phyloP scores from a whole-genome alignment of 345 rosid species.

The Carallia pectinifolia region DNA sequence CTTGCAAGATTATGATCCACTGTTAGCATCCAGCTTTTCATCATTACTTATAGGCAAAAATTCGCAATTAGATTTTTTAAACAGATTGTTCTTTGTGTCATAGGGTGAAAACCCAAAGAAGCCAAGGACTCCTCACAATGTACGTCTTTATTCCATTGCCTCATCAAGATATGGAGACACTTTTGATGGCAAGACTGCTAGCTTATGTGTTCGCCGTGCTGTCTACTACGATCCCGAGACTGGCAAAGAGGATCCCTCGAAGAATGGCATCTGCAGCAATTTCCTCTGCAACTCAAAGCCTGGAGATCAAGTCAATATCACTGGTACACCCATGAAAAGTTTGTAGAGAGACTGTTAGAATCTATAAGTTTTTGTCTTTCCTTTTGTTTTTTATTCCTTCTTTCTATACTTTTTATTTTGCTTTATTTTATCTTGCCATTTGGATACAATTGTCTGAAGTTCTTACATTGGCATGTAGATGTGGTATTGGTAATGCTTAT shows the following conservation, averaged over 20 bases:
- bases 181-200: constrained; percentile 87
- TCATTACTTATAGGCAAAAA: no score
- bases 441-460: no score
- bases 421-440: no score
- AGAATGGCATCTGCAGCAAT: constrained; percentile 89
- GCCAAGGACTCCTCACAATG: constrained; percentile 81
- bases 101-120: constrained; percentile 99
- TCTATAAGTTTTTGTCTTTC: neutral
- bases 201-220: constrained; percentile 96
- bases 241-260: constrained; percentile 89
- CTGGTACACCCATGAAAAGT: constrained; percentile 47
- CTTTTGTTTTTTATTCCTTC: neutral
- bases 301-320: constrained; percentile 82
- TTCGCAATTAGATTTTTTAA: neutral
- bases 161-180: constrained; percentile 91
- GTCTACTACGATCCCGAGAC: constrained; percentile 89
- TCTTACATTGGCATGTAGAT: no score
- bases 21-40: neutral
- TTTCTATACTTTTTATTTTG: neutral
- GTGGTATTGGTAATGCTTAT: no score
- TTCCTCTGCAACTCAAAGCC: constrained; percentile 87
- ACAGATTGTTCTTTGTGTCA: neutral
- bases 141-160: constrained; percentile 94
- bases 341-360: constrained; percentile 5
- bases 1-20: neutral